Evolutionary conservation across 495 filamentous ascomycete species (phyloP), one percentile per base, ranked within the genome.

Genomic region (Pseudoneurospora amorphoporcata): DNA sequence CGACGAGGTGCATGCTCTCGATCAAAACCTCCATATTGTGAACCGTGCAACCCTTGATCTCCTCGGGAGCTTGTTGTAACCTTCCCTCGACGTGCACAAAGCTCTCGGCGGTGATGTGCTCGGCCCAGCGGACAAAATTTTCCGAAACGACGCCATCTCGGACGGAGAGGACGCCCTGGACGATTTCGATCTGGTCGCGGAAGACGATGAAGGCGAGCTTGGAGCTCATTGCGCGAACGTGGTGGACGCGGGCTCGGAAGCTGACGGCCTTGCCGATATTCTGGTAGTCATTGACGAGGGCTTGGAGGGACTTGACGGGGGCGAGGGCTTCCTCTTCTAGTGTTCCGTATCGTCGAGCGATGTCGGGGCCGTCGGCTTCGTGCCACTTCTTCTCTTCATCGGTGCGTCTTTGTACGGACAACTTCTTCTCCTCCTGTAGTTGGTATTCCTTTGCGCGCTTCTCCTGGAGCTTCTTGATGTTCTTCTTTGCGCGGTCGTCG

Each of bases 81-180:
- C 87, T 82, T 71, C 92, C 95, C 47, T 90, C 88, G 39, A 97
- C 90, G 74, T 92, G 86, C 40, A 98, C 91, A 37, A 94, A 87
- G 8, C 88, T 91, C 81, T 98, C 94, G 45, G 89, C 84, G 72
- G 91, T 93, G 73, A 98, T 83, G 71, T 88, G 90, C 75, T 90
- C 89, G 16, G 89, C 90, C 88, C 92, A 98, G 81, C 97, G 95
- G 40, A 97, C 91, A 90, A 98, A 97, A 82, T 94, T 90, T 77
- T 89, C 88, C 19, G 87, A 89, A 16, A 91, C 78, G 47, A 77
- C 85, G 77, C 77, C 88, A 77, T 81, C 87, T 69, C 86, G 82
- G 23, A 83, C 84, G 19, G 89, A 84, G 68, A 93, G 82, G 77
- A 93, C 89, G 43, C 90, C 94, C 83, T 98, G 95, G 17, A 98